Percentiles rank a stretch among this genome's conserved stretches.
phyloP scores from a whole-genome alignment of 169 alveolate species.

The Cryptosporidium sp. region DNA sequence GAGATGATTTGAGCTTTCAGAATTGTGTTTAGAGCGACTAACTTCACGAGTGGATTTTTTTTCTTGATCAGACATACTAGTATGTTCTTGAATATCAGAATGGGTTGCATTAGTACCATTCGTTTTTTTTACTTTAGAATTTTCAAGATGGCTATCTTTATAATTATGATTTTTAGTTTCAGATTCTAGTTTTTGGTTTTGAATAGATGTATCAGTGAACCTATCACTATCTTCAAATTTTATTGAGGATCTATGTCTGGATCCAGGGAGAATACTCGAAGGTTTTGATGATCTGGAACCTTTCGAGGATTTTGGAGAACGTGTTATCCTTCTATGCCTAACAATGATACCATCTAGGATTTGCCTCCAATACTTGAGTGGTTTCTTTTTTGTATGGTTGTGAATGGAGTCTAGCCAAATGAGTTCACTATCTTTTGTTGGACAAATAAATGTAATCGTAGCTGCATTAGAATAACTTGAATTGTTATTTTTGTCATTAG shows the following conservation, averaged over 20 bases:
- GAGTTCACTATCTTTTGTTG: constrained; percentile 60
- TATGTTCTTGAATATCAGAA: not conserved
- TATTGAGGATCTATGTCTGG: not conserved
- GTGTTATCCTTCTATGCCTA: not conserved
- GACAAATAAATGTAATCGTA: constrained; percentile 40
- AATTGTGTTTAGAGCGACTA: not conserved
- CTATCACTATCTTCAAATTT: constrained; percentile 11
- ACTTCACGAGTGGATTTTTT: not conserved
- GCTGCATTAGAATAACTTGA: not conserved
- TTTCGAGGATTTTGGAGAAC: constrained; percentile 15
- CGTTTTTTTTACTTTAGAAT: not conserved
- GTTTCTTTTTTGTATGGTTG: constrained; percentile 16
- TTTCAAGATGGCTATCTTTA: not conserved
- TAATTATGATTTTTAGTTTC: not conserved
- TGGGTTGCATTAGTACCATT: not conserved
- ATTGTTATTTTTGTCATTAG: not conserved
- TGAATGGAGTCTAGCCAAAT: constrained; percentile 45
- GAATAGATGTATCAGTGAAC: constrained; percentile 8
- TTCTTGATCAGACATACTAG: not conserved
- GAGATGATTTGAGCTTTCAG: not conserved
- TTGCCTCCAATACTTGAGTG: constrained; percentile 69
- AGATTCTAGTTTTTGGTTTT: not conserved
- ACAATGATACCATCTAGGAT: constrained; percentile 33
- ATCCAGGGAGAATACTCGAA: not conserved
- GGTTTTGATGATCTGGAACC: not conserved